Evolutionary conservation across 371 early-diverging fungal species (phyloP), one percentile per base, ranked within the genome.

Genomic region (Rhizomucor miehei): DNA sequence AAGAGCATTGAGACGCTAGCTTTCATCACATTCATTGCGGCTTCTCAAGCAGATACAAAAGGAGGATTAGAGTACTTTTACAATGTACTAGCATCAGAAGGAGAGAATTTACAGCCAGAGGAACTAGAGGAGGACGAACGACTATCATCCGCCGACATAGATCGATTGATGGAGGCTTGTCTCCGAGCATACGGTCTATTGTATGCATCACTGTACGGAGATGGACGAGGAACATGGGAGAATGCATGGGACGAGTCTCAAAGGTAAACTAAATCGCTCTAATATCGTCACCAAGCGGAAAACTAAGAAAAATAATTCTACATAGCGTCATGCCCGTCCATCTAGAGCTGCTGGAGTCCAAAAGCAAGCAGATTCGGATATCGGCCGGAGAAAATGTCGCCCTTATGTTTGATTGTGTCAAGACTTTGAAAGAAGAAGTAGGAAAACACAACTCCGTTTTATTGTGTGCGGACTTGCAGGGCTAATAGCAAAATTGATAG

Each of bases 331-430:
- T 57, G 61, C 69, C 54, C 47, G 61, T 56, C 2, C 82, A 80
- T 54, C 55, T 72, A 19, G 68, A 67, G n/a, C 63, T 80, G 24
- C 71, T 89, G 16, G 79, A 79, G 8, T 77, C 80, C 19, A 61
- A 77, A 3, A 56, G 70, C 11, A 78, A 86, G 21, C 85, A 82
- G 10, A 80, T 85, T 6, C 80, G 90, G 6, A 77, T 88, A 2
- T 83, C 86, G 11, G 77, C 84, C 3, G 89, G 88, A 20, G 86
- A 88, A 73, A 83, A 87, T 63, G 79, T 87, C 63, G 90, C 88
- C 0, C 62, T 88, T 38, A 74, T 88, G 73, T 77, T 87, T 48
- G 84, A 82, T 57, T 71, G 62, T 47, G 48, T 60, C 1, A 38
- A 63, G 41, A 43, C 25, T 8, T 8, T 29, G 29, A 29, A 29